These are phyloP conservation scores for Podaxis pistillaris DNA, from an alignment of 768 basidiomycete species.

Conservation along the genomic window DNA sequence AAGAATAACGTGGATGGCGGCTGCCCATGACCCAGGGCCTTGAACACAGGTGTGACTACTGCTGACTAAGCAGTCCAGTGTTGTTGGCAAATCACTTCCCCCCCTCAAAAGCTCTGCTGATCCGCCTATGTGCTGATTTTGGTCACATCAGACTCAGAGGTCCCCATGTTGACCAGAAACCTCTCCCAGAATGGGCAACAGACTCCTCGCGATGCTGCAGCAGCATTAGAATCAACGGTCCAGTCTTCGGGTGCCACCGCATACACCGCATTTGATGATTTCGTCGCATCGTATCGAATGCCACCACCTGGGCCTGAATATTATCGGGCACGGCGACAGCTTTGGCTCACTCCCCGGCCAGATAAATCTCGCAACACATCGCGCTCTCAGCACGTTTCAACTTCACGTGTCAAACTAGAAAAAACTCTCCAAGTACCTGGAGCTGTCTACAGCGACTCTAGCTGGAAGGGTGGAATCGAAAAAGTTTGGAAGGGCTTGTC, in stretches of 20 bases:
- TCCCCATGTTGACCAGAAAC: not conserved
- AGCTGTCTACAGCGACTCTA: conserved; percentile 45
- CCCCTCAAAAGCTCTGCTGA: not conserved
- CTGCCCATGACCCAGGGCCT: not conserved
- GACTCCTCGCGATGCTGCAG: not conserved
- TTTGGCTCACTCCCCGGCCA: conserved; percentile 50
- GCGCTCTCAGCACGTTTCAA: conserved; percentile 24
- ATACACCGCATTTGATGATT: conserved; percentile 7
- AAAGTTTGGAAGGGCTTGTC: conserved; percentile 64
- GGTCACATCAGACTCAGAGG: too few relatives aligned
- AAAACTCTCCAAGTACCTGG: conserved; percentile 45
- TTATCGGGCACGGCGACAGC: conserved; percentile 58
- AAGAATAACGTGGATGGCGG: conserved; percentile 15
- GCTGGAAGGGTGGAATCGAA: conserved; percentile 57
- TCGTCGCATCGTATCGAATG: conserved; percentile 26
- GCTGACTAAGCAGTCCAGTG: conserved; percentile 13
- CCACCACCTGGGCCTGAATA: conserved; percentile 64
- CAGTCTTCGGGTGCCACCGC: not conserved
- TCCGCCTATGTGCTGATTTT: not conserved
- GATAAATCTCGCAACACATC: conserved; percentile 19
- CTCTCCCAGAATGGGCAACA: not conserved
- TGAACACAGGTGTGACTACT: conserved; percentile 9
- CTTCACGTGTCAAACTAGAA: conserved; percentile 48
- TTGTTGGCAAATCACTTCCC: not conserved
- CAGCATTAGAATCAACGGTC: not conserved